phyloP scores from a whole-genome alignment of 345 rosid genomes.

The Ceriops decandra region DNA sequence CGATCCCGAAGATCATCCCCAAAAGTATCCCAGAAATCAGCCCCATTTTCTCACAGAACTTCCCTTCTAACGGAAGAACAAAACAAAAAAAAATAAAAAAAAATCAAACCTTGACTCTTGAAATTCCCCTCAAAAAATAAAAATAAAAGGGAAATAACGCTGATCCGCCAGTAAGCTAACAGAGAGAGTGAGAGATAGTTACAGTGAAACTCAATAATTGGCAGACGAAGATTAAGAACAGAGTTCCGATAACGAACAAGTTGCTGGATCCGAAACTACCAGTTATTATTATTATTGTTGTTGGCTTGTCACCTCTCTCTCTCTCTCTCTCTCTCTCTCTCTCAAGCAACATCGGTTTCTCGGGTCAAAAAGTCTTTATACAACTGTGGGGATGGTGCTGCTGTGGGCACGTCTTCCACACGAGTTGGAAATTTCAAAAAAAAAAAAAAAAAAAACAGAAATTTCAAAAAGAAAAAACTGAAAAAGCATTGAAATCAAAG shows the following conservation, averaged over 20 bases:
- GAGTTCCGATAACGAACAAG: neutral
- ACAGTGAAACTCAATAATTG: neutral
- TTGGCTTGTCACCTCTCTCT: neutral
- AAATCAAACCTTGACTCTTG: neutral
- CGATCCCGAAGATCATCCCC: conserved; percentile 81
- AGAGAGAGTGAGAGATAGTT: neutral
- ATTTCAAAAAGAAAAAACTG: neutral
- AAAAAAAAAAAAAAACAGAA: neutral
- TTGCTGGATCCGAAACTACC: too few species aligned
- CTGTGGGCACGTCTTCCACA: neutral
- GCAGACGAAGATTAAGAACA: neutral
- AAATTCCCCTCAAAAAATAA: neutral
- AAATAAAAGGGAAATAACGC: too few species aligned
- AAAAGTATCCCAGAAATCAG: conserved; percentile 78
- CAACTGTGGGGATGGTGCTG: neutral
- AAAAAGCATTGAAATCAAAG: conserved; percentile 16
- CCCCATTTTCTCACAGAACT: conserved; percentile 61
- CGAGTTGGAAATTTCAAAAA: neutral
- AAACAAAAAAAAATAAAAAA: neutral
- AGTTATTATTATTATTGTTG: too few species aligned
- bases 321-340: neutral
- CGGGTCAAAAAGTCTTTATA: neutral
- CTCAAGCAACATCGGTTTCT: neutral
- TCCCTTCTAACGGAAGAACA: neutral
- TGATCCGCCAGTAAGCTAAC: neutral